A percentile compares a stretch with the other conserved stretches of the same genome.
Conservation (phyloP, 768 basidiomycete genomes). For the Nidularia sp. region DNA sequence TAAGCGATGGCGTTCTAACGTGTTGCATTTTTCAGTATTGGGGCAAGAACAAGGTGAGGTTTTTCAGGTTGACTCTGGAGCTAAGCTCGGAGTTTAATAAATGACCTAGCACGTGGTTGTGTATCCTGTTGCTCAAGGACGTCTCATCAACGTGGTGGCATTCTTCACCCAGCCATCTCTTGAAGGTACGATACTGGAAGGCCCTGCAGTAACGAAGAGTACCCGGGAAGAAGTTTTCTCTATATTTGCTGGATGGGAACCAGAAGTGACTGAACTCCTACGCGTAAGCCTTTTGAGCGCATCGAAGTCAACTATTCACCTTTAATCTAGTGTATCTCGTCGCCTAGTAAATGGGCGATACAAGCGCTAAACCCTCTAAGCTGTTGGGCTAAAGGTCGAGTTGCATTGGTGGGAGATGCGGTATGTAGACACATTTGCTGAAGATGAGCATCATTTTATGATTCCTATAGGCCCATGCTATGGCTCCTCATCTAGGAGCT, state of each 20-base stretch:
- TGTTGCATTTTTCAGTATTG: constrained; percentile 8
- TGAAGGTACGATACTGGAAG: constrained; percentile 9
- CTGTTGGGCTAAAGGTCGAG: constrained; percentile 9
- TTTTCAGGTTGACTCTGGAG: no score
- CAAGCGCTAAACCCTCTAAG: constrained; percentile 11
- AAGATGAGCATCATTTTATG: background rate
- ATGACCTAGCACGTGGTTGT: constrained; percentile 38
- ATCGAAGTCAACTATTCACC: background rate
- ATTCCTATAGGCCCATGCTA: constrained; percentile 21
- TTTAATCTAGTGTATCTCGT: constrained; percentile 8
- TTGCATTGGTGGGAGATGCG: constrained; percentile 16
- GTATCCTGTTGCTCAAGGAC: constrained; percentile 46
- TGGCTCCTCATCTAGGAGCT: constrained; percentile 24
- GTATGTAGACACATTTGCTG: constrained; percentile 6
- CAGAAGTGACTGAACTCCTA: constrained; percentile 8
- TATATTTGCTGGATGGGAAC: constrained; percentile 10
- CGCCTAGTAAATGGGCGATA: constrained; percentile 14
- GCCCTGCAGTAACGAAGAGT: constrained; percentile 6
- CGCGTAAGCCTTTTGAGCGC: constrained; percentile 4
- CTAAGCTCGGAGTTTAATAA: no score
- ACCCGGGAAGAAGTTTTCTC: constrained; percentile 7
- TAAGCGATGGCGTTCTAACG: background rate
- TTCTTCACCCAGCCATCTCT: constrained; percentile 17
- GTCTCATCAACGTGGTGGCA: constrained; percentile 41
- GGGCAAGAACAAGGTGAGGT: constrained; percentile 17